These are phyloP conservation scores for Moringa oleifera DNA, from an alignment of 345 rosid species.

Conservation along the genomic window DNA sequence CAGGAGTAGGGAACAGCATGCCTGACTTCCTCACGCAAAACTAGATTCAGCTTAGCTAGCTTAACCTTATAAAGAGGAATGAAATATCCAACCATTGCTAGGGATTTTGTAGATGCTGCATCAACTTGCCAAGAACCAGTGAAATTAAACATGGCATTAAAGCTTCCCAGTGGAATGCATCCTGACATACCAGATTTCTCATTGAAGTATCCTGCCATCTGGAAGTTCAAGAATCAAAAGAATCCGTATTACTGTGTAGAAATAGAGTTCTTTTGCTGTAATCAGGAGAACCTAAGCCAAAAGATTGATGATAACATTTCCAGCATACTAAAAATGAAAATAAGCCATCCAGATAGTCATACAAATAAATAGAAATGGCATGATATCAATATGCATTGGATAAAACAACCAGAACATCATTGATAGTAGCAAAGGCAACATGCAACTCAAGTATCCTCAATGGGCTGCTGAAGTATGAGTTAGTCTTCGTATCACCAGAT, in stretches of 20 bases:
- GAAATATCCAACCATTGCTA: slow-evolving; percentile 80
- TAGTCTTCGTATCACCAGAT: no score
- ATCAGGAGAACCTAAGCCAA: background rate
- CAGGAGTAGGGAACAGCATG: slow-evolving; percentile 86
- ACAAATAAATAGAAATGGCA: no score
- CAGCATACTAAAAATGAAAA: background rate
- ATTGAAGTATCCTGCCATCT: slow-evolving; percentile 87
- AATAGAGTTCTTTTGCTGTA: background rate
- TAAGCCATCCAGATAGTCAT: no score
- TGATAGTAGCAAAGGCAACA: no score
- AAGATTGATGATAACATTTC: background rate
- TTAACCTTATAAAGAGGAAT: slow-evolving; percentile 63
- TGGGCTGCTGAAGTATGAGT: no score
- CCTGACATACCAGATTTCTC: slow-evolving; percentile 70
- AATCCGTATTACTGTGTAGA: background rate
- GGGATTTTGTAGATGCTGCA: slow-evolving; percentile 92
- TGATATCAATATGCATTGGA: no score
- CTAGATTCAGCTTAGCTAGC: slow-evolving; percentile 44
- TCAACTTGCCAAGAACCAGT: slow-evolving; percentile 93
- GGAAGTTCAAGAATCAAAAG: slow-evolving; percentile 22
- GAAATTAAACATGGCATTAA: slow-evolving; percentile 93
- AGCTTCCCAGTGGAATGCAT: slow-evolving; percentile 84
- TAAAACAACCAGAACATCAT: no score
- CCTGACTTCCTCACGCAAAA: slow-evolving; percentile 55
- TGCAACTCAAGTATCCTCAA: no score